These are phyloP conservation scores for Zychaea mexicana DNA, from an alignment of 371 early-diverging fungal genomes.

Conservation along the genomic window DNA sequence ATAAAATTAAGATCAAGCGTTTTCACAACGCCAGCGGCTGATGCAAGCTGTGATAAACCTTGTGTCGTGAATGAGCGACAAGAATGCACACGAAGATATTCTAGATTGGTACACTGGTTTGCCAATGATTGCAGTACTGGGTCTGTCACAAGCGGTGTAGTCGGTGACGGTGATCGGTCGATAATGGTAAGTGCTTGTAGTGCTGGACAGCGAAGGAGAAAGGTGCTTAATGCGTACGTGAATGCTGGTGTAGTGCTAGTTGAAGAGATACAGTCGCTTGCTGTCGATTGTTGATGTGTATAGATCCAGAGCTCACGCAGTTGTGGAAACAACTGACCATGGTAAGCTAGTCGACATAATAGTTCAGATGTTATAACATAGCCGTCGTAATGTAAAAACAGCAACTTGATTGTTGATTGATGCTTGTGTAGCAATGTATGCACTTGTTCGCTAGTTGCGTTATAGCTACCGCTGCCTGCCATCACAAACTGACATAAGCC, in stretches of 20 bases:
- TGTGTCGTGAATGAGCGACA: neutral
- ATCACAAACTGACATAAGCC: neutral
- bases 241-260: neutral
- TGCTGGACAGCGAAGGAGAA: neutral
- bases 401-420: neutral
- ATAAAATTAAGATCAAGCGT: neutral
- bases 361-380: neutral
- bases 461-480: neutral
- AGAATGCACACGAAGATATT: neutral
- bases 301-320: neutral
- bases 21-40: neutral
- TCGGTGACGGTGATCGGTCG: neutral
- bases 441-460: neutral
- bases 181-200: neutral
- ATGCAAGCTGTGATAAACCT: neutral
- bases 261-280: no score
- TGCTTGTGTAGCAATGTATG: neutral
- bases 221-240: neutral
- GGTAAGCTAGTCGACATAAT: neutral
- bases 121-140: neutral
- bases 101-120: neutral
- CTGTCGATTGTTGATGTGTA: neutral
- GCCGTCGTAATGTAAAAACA: neutral
- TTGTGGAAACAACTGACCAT: neutral
- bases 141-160: neutral